Evolutionary conservation across 2,329 filamentous ascomycete genomes (phyloP), one percentile per base, ranked within the genome.

Genomic region (Eurotiales sp.): DNA sequence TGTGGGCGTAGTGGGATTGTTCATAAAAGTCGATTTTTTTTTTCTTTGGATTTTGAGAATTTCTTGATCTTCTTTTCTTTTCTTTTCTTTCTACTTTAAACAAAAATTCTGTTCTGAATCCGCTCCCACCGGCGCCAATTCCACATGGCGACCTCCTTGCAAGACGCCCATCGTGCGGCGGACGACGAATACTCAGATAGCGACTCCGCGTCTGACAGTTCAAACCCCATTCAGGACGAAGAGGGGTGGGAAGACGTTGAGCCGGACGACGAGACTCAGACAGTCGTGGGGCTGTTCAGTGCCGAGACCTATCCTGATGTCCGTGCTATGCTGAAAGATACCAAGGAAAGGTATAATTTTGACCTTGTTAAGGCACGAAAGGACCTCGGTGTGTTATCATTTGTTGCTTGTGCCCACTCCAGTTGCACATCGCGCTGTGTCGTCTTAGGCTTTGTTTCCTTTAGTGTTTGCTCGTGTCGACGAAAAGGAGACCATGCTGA

Each of bases 271-370:
- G 80, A 85, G 60, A 75, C 81, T 49, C 80, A 86, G 22, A 72
- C 78, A 17, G 76, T 90, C 52, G 75, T 86, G 44, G 88, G 86
- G 17, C 74, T 91, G 29, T 80, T 90, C 56, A 84, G 86, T 58
- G 78, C 84, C 51, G 73, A 79, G 54, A 79, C 82, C 32, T 91
- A 89, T 62, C 70, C 80, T 7, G 81, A 84, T 61, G 78, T 84
- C 30, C 66, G 70, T 23, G 75, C 78, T 17, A 88, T 91, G 85
- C 73, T 91, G 41, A 72, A 77, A 30, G 76, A 89, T 64, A 87
- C 83, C 77, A 85, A 81, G 61, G 76, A 84, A 45, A 81, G 81
- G 59, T 76, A 85, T 62, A 69, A 71, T 23, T 87, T 91, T 60
- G 86, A 90, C 67, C 81, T 91, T 53, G 64, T 83, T 48, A 78